These are phyloP conservation scores for Tolypocladium ophioglossoides DNA, from an alignment of 2,329 filamentous ascomycete genomes.

Conservation along the genomic window DNA sequence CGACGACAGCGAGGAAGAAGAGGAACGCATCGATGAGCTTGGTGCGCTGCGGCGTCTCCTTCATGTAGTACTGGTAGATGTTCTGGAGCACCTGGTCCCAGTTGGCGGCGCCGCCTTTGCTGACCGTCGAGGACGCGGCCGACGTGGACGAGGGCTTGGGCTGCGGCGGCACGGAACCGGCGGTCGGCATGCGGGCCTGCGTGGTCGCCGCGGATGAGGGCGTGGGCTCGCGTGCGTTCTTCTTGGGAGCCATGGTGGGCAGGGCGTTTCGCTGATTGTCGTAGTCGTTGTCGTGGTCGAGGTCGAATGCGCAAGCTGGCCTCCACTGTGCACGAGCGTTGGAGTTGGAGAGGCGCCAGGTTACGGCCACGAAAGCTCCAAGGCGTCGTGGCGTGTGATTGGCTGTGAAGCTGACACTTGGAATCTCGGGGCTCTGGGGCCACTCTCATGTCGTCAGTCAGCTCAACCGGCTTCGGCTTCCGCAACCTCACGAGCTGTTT, in stretches of 20 bases:
- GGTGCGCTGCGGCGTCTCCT: constrained; percentile 76
- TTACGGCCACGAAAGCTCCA: constrained; percentile 29
- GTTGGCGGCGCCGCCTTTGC: constrained; percentile 19
- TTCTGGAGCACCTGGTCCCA: constrained; percentile 53
- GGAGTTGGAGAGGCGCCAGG: neutral
- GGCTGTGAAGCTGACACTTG: constrained; percentile 8
- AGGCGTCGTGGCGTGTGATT: constrained; percentile 18
- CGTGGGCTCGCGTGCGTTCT: constrained; percentile 22
- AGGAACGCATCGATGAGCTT: constrained; percentile 91
- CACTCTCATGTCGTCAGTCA: constrained; percentile 6
- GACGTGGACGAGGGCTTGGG: constrained; percentile 8
- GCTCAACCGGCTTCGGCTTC: constrained; percentile 3
- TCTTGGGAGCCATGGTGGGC: constrained; percentile 40
- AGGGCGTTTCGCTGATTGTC: constrained; percentile 1
- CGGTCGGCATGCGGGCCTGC: constrained; percentile 17
- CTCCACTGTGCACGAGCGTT: constrained; percentile 3
- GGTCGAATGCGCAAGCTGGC: neutral
- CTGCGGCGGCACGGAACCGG: constrained; percentile 13
- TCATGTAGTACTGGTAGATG: constrained; percentile 68
- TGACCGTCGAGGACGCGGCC: neutral
- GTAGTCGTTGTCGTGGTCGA: neutral
- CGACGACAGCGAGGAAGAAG: constrained; percentile 74
- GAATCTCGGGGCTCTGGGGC: neutral
- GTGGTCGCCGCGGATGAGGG: constrained; percentile 22
- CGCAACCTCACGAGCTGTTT: neutral